phyloP scores from a whole-genome alignment of 2,329 filamentous ascomycete species.

The Ascocoryne sarcoides region DNA sequence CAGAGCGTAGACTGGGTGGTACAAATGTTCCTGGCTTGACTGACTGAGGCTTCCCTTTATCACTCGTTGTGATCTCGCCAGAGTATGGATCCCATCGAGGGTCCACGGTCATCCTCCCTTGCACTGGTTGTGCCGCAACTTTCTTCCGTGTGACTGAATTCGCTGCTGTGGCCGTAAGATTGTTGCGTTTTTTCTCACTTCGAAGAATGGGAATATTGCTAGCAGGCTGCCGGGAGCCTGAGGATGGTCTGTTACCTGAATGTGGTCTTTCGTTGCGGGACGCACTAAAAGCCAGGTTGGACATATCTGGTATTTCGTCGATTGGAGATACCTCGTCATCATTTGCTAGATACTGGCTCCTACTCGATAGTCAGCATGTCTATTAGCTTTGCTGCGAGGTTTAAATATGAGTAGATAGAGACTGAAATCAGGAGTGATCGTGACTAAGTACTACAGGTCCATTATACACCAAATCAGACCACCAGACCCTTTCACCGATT shows the following conservation, averaged over 20 bases:
- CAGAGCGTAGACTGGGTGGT: constrained; percentile 16
- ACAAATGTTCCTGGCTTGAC: constrained; percentile 45
- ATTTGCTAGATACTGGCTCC: constrained; percentile 12
- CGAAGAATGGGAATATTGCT: constrained; percentile 28
- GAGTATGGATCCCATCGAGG: constrained; percentile 58
- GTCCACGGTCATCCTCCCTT: constrained; percentile 28
- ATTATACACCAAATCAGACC: constrained; percentile 3
- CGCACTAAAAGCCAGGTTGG: constrained; percentile 12
- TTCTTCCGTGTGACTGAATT: constrained; percentile 21
- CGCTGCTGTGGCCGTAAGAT: constrained; percentile 19
- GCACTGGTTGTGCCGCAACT: constrained; percentile 10
- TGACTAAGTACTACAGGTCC: constrained; percentile 12
- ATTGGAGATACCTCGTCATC: constrained; percentile 34
- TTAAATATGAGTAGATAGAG: constrained; percentile 18
- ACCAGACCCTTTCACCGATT: no score
- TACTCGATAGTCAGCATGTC: constrained; percentile 10
- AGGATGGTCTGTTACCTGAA: constrained; percentile 1
- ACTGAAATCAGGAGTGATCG: constrained; percentile 10
- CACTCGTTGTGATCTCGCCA: constrained; percentile 52
- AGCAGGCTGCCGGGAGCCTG: constrained; percentile 10
- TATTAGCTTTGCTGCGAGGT: constrained; percentile 2
- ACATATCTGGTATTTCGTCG: constrained; percentile 26
- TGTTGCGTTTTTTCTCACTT: constrained; percentile 25
- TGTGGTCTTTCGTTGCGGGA: constrained; percentile 2
- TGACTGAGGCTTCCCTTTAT: constrained; percentile 46